These are phyloP conservation scores for Porcisia deanei DNA, from an alignment of 208 protist genomes.

Conservation along the genomic window DNA sequence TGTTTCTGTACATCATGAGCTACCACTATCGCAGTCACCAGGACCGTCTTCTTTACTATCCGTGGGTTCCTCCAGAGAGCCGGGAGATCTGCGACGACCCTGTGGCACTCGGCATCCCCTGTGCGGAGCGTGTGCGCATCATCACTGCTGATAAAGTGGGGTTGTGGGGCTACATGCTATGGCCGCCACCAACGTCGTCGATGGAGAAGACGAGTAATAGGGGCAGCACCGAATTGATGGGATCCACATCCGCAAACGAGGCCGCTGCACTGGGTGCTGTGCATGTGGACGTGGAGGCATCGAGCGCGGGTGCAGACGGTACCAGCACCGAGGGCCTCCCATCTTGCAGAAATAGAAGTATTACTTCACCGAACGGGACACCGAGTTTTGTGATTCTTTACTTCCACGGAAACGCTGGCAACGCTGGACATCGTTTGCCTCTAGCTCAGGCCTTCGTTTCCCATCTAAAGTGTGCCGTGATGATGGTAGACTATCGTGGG, in stretches of 20 bases:
- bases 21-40: conserved; percentile 31
- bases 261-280: neutral
- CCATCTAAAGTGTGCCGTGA: conserved; percentile 61
- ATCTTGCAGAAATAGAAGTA: neutral
- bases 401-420: conserved; percentile 94
- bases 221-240: conserved; percentile 1
- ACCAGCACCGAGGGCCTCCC: neutral
- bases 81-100: conserved; percentile 61
- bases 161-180: conserved; percentile 80
- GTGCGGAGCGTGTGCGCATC: conserved; percentile 71
- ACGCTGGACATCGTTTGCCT: conserved; percentile 87
- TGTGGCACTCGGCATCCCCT: conserved; percentile 40
- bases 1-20: conserved; percentile 25
- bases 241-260: neutral
- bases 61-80: conserved; percentile 59
- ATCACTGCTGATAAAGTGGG: conserved; percentile 62
- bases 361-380: neutral
- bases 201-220: conserved; percentile 7
- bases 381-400: conserved; percentile 76
- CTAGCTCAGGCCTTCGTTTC: conserved; percentile 59
- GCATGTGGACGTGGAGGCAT: neutral
- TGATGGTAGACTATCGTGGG: conserved; percentile 93
- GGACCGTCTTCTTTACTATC: conserved; percentile 72
- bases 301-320: neutral
- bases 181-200: conserved; percentile 36